Evolutionary conservation across 306 rosid genomes (phyloP).

Genomic region (Acacia crassicarpa): DNA sequence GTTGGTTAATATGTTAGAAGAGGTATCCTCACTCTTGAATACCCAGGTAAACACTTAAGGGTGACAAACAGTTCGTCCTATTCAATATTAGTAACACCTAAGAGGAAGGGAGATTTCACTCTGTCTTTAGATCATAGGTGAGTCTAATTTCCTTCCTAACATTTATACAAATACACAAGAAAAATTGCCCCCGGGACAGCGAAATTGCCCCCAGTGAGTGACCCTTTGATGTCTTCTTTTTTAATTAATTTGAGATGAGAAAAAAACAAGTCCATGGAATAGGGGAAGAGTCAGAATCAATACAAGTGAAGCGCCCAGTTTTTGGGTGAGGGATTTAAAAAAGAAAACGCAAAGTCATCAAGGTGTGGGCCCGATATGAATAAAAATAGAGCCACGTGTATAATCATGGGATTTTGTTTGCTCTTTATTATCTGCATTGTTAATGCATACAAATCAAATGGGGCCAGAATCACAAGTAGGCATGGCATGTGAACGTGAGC

Average conservation of each 20-base stretch:
- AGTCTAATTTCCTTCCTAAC: too few relatives aligned
- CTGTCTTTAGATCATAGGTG: too few relatives aligned
- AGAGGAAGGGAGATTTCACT: too few relatives aligned
- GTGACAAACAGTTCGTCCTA: too few relatives aligned
- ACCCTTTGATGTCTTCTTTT: conserved; percentile 1
- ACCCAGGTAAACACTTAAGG: too few relatives aligned
- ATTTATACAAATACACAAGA: too few relatives aligned
- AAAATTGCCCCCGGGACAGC: not conserved
- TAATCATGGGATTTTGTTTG: not conserved
- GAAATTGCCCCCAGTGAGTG: not conserved
- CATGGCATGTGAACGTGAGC: not conserved
- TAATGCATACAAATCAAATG: conserved; percentile 27
- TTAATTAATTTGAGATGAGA: not conserved
- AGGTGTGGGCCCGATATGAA: conserved; percentile 20
- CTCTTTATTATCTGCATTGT: not conserved
- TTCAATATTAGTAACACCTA: too few relatives aligned
- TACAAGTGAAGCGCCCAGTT: conserved; percentile 19
- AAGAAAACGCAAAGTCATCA: conserved; percentile 25
- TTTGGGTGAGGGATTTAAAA: conserved; percentile 7
- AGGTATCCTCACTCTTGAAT: too few relatives aligned
- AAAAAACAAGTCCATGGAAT: not conserved
- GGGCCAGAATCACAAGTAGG: conserved; percentile 6
- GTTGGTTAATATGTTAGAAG: too few relatives aligned
- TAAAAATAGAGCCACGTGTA: conserved; percentile 31
- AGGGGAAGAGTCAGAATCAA: conserved; percentile 28